phyloP scores from a whole-genome alignment of 2,329 filamentous ascomycete species.

The Curvularia sp. region DNA sequence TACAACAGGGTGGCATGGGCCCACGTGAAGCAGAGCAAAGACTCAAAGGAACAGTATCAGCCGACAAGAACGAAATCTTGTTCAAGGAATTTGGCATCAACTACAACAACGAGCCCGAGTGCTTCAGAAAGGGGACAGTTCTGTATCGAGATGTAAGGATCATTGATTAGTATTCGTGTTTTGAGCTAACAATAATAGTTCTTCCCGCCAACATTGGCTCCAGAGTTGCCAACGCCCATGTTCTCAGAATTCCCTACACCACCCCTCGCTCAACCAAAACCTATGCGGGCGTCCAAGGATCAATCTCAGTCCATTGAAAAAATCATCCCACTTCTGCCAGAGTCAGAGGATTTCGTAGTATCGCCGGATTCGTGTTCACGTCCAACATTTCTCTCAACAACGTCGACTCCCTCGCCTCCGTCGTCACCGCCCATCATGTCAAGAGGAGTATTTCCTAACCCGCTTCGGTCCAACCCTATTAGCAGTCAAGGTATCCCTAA shows the following conservation, averaged over 20 bases:
- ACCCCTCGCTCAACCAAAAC: constrained; percentile 30
- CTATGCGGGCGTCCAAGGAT: constrained; percentile 16
- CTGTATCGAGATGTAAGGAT: constrained; percentile 76
- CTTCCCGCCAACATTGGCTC: constrained; percentile 28
- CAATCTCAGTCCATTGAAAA: constrained; percentile 33
- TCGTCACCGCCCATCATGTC: constrained; percentile 36
- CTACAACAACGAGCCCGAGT: constrained; percentile 95
- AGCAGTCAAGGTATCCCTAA: constrained; percentile 25
- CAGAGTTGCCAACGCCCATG: constrained; percentile 23
- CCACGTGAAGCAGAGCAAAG: constrained; percentile 80
- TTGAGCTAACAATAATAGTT: constrained; percentile 34
- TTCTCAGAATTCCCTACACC: constrained; percentile 16
- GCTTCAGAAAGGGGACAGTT: constrained; percentile 92
- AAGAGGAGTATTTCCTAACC: constrained; percentile 34
- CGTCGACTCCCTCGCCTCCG: constrained; percentile 45
- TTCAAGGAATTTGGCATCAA: constrained; percentile 90
- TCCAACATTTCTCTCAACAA: constrained; percentile 45
- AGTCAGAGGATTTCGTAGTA: constrained; percentile 15
- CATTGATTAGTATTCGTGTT: neutral
- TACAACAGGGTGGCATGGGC: constrained; percentile 77
- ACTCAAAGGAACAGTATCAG: constrained; percentile 79
- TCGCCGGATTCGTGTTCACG: constrained; percentile 27
- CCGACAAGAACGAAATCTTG: constrained; percentile 95
- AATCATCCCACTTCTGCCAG: constrained; percentile 22
- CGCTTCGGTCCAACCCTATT: constrained; percentile 32